phyloP scores from a whole-genome alignment of 441 rosid species.

The Lepidium campestre region DNA sequence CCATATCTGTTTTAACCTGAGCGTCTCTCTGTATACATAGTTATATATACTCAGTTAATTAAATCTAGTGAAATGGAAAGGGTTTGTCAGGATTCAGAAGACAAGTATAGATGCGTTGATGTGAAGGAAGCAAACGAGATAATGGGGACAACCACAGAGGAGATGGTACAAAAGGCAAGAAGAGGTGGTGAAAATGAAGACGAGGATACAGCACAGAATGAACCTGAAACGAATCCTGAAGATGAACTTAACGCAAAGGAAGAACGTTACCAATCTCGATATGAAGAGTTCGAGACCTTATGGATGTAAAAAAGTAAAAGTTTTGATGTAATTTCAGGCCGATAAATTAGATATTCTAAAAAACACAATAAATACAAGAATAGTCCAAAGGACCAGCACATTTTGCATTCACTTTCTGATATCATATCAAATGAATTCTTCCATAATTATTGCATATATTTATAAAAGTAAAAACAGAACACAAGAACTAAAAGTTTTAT shows the following conservation, averaged over 20 bases:
- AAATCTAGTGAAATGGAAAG: conserved; percentile 2
- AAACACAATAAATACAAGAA: neutral
- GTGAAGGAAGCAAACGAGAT: conserved; percentile 58
- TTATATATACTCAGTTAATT: neutral
- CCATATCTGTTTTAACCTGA: neutral
- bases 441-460: conserved; percentile 3
- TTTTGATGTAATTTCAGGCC: neutral
- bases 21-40: neutral
- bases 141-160: conserved; percentile 76
- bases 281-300: conserved; percentile 8
- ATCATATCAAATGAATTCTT: conserved; percentile 4
- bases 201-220: conserved; percentile 2
- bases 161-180: conserved; percentile 57
- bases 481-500: neutral
- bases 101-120: conserved; percentile 39
- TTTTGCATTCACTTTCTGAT: neutral
- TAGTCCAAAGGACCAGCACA: neutral
- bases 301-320: conserved; percentile 21
- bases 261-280: neutral
- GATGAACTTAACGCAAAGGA: conserved; percentile 20
- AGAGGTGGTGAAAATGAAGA: conserved; percentile 18
- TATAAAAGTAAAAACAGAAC: neutral
- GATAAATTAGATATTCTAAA: neutral
- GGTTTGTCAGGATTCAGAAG: conserved; percentile 42
- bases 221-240: conserved; percentile 8